Evolutionary conservation across 257 asterid genomes (phyloP).

Genomic region (Avicennia marina): DNA sequence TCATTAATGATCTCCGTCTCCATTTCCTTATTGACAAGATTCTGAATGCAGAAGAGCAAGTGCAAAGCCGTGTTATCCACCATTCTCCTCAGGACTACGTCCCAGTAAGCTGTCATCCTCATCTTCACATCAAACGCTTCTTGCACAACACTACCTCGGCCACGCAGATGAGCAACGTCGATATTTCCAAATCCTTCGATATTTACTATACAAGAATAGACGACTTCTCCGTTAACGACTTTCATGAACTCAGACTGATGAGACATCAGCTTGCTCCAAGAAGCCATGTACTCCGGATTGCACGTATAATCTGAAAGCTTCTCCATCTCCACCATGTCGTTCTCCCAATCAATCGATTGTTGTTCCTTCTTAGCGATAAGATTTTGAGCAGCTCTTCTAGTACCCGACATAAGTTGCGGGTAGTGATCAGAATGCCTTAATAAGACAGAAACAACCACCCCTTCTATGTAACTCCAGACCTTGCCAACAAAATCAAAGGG

Average conservation of each 20-base stretch:
- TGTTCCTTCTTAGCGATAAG: conserved; percentile 11
- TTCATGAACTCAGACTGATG: neutral
- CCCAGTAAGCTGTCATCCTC: conserved; percentile 31
- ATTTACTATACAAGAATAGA: neutral
- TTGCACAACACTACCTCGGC: neutral
- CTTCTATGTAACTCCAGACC: conserved; percentile 21
- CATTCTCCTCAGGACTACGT: conserved; percentile 22
- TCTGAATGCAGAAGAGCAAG: conserved; percentile 15
- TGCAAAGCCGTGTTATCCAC: conserved; percentile 28
- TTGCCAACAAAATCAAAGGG: conserved; percentile 17
- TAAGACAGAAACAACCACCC: neutral
- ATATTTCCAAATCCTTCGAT: neutral
- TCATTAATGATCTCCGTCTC: conserved; percentile 11
- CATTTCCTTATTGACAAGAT: conserved; percentile 23
- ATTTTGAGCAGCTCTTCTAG: conserved; percentile 12
- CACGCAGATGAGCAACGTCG: conserved; percentile 1
- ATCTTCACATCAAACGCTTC: conserved; percentile 36
- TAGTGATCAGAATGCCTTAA: conserved; percentile 14
- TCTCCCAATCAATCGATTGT: conserved; percentile 8
- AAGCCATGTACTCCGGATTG: conserved; percentile 15
- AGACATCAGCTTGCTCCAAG: conserved; percentile 21
- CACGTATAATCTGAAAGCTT: conserved; percentile 24
- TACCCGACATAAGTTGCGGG: conserved; percentile 14
- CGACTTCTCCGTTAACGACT: neutral
- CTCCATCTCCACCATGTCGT: conserved; percentile 24